Evolutionary conservation across 768 basidiomycete genomes (phyloP).

Genomic region (Lactarius pseudohatsudake): DNA sequence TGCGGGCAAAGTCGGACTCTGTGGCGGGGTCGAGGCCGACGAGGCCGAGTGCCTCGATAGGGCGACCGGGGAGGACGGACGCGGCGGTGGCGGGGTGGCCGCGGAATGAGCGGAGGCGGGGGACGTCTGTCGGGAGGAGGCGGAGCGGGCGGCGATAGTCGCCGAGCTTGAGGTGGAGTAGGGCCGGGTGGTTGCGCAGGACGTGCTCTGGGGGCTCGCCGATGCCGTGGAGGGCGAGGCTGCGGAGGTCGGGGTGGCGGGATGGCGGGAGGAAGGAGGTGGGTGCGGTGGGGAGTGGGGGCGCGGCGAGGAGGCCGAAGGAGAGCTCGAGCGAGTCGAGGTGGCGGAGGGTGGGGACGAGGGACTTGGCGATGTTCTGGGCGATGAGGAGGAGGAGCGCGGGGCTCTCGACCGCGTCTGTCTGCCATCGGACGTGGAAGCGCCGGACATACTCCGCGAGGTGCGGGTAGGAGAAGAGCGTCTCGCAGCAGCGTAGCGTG

Average conservation of each 20-base stretch:
- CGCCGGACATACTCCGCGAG: conserved; percentile 47
- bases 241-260: conserved; percentile 35
- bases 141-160: conserved; percentile 44
- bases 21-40: conserved; percentile 57
- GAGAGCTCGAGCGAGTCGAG: conserved; percentile 60
- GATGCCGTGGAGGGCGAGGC: conserved; percentile 38
- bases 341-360: conserved; percentile 43
- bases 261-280: conserved; percentile 31
- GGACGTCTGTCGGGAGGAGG: conserved; percentile 47
- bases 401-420: conserved; percentile 37
- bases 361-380: conserved; percentile 36
- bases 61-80: conserved; percentile 58
- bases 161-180: conserved; percentile 47
- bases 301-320: conserved; percentile 44
- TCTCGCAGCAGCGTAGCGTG: conserved; percentile 53
- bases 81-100: conserved; percentile 61
- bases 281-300: background rate
- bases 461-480: conserved; percentile 47
- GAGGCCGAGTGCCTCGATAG: conserved; percentile 55
- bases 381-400: conserved; percentile 26
- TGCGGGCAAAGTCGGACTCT: conserved; percentile 48
- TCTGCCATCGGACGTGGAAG: conserved; percentile 57
- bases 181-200: conserved; percentile 35
- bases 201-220: conserved; percentile 41
- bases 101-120: conserved; percentile 53